Base-by-base conservation (phyloP, 2,329 filamentous ascomycete genomes). In the Fusarium robinianum region DNA sequence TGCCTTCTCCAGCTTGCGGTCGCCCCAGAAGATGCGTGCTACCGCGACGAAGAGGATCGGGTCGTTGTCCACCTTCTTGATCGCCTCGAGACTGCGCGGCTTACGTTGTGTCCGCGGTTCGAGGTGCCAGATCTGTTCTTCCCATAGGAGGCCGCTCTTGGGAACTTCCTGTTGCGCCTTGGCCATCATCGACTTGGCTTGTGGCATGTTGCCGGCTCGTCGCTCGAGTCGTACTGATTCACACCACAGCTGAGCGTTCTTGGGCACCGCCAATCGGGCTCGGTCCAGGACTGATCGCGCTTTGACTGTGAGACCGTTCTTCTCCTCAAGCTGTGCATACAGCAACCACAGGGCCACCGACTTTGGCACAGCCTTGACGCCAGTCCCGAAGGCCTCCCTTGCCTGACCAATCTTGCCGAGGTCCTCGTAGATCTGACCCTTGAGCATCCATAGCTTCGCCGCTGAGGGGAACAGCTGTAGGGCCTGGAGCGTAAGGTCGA, bases 381-480 rank as follows among this genome's bases (percentile, higher is more conserved):
- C 94, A 5, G 88, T 86, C 46, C 81, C 83, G 69, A 94, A 97
- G 0, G 92, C 90, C 66, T 97, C 90, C 32, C 94, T 83, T 3
- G 94, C 94, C 68, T 94, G 88, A 0, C 87, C 84, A 10, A 87
- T 72, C 71, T 90, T 90, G 58, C 81, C 84, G 32, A 90, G 79
- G 29, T 84, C 80, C 63, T 96, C 88, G 75, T 99, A 99, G 51
- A 97, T 94, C 65, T 99, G 94, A 0, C 95, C 94, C 71, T 99
- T 99, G 75, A 96, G 88, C 88, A 97, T 96, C 86, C 92, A 96
- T 16, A 99, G 78, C 70, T 97, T 97, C 38, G 89, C 79, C 9
- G 87, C 83, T 30, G 84, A 81, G 1, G 94, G 92, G 72, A 95
- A 99, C 8, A 89, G 79, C 55, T 91, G 85, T 23, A 99, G 74